Base-by-base conservation (phyloP, 83 land plant species). In the Diphasiastrum complanatum region DNA sequence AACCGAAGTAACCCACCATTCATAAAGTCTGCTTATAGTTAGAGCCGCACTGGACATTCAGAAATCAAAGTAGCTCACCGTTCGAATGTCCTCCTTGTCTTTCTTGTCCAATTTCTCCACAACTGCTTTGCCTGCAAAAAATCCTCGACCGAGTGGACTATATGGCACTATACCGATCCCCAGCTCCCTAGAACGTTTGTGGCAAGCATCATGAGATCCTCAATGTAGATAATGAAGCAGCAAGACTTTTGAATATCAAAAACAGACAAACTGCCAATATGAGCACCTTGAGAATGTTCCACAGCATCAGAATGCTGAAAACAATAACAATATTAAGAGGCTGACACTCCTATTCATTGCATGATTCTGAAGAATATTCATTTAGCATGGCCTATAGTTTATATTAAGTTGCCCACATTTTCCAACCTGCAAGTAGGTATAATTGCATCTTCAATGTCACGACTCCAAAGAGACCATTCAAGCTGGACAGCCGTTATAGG, bases 391-490 rank as follows among this genome's bases (percentile, higher is more conserved):
- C n/a, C n/a, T n/a, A n/a, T n/a, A n/a, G n/a, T n/a, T n/a, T n/a
- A n/a, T n/a, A n/a, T n/a, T n/a, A n/a, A n/a, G n/a, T n/a, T n/a
- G n/a, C n/a, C n/a, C n/a, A n/a, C n/a, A n/a, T n/a, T 10, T 5
- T 25, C 20, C 25, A 18, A 83, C 87, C 91, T 75, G 80, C 91
- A 86, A 24, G 74, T 47, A 5, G 91, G 91, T 36, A 86, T 55
- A 25, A 86, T 73, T 12, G 79, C 81, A 28, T 74, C 75, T 61
- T 85, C 86, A 16, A 80, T 69, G 19, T 83, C 82, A 30, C 82
- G 72, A 33, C 75, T 64, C 86, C 86, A 83, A 31, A 85, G 70
- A 23, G 81, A 82, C 78, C 83, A 86, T 59, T 82, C 84, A 35
- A 83, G 60, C 75, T 85, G 84, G 10, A 83, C 20, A 18, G 78